Conservation (phyloP, 1,139 yeast species). For the Yamadazyma dushanensis region DNA sequence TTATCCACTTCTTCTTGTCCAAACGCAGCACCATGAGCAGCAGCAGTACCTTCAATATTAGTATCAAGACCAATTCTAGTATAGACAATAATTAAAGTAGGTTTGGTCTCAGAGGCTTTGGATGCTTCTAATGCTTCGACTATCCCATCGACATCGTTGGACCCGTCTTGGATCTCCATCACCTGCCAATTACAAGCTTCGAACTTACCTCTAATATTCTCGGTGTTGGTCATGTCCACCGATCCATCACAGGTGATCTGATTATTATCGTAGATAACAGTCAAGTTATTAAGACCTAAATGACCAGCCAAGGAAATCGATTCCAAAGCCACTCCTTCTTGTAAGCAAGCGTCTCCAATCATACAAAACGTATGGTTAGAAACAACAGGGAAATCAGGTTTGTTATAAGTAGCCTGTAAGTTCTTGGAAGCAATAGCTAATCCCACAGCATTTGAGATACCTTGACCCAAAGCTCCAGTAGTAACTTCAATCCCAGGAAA, state of each 20-base stretch:
- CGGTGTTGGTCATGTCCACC: slow-evolving; percentile 28
- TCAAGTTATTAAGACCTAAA: slow-evolving; percentile 30
- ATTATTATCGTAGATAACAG: slow-evolving; percentile 35
- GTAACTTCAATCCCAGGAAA: slow-evolving; percentile 37
- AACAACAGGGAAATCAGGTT: slow-evolving; percentile 26
- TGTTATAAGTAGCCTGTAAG: slow-evolving; percentile 31
- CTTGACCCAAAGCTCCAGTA: slow-evolving; percentile 42
- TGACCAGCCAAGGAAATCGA: slow-evolving; percentile 38
- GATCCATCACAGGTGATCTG: slow-evolving; percentile 37
- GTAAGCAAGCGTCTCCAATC: slow-evolving; percentile 41
- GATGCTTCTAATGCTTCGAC: slow-evolving; percentile 24
- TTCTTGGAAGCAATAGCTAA: slow-evolving; percentile 36
- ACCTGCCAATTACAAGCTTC: slow-evolving; percentile 31
- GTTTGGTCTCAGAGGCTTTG: slow-evolving; percentile 22
- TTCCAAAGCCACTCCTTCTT: slow-evolving; percentile 38
- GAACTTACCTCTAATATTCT: slow-evolving; percentile 29
- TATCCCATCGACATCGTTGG: slow-evolving; percentile 22
- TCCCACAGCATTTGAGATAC: slow-evolving; percentile 37
- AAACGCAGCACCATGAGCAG: slow-evolving; percentile 30
- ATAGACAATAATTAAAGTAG: slow-evolving; percentile 30
- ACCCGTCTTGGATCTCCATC: slow-evolving; percentile 24
- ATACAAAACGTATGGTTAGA: slow-evolving; percentile 27
- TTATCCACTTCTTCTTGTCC: slow-evolving; percentile 24
- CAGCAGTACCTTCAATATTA: slow-evolving; percentile 22
- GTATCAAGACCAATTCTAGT: slow-evolving; percentile 33